Evolutionary conservation across 495 filamentous ascomycete species (phyloP).

Genomic region (Tetracladium marchalianum): DNA sequence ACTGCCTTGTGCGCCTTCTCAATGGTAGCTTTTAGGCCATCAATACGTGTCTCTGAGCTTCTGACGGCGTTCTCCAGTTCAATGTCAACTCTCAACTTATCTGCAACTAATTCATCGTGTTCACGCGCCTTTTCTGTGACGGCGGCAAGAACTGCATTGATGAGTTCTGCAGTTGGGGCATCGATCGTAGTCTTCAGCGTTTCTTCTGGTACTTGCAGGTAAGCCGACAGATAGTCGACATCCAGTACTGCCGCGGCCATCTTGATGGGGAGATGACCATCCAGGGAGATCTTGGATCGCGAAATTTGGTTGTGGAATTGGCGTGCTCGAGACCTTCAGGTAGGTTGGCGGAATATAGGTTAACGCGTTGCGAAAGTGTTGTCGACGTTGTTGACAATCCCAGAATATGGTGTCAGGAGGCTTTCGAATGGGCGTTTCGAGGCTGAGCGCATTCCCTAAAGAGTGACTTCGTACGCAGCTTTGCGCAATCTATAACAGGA

Average conservation of each 20-base stretch:
- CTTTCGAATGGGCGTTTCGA: no score
- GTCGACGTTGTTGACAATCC: no score
- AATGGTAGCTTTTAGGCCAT: conserved; percentile 65
- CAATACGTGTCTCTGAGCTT: conserved; percentile 66
- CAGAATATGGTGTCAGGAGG: no score
- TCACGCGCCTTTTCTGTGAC: conserved; percentile 70
- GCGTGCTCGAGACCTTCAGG: no score
- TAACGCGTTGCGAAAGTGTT: no score
- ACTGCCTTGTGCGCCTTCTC: conserved; percentile 78
- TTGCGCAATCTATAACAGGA: no score
- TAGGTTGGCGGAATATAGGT: no score
- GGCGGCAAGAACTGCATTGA: conserved; percentile 54
- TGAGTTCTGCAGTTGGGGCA: conserved; percentile 67
- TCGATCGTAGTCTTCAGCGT: conserved; percentile 57
- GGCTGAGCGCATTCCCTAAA: no score
- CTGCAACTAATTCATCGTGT: conserved; percentile 63
- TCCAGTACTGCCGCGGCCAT: conserved; percentile 75
- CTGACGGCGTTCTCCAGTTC: conserved; percentile 85
- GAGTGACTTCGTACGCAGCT: no score
- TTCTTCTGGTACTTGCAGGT: conserved; percentile 60
- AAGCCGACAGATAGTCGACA: conserved; percentile 62
- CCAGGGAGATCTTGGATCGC: background rate
- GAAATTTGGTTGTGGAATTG: no score
- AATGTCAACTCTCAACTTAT: conserved; percentile 80
- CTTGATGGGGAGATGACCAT: conserved; percentile 9